Base-by-base conservation (phyloP, 352 stramenopile species). In the Blastocystis sp. region DNA sequence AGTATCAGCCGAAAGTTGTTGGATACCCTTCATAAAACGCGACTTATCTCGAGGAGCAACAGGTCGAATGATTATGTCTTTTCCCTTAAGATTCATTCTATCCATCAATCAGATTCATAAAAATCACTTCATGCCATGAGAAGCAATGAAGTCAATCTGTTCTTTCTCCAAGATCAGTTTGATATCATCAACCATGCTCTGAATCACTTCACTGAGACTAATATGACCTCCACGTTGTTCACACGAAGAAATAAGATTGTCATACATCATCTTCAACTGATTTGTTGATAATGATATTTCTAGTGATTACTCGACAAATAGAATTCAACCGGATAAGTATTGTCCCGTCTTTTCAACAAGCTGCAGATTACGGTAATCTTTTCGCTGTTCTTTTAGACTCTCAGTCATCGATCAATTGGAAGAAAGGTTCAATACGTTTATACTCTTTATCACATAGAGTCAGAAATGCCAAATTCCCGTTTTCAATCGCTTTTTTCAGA, bases 1-100 rank as follows among this genome's bases (percentile, higher is more conserved):
- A 21, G 77, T 87, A 42, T 87, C 39, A 27, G 27, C n/a, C 0
- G 59, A 78, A 27, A 87, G 46, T 19, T 61, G 27, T 16, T 87
- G 59, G 49, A 49, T n/a, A 51, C 71, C 71, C 24, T 83, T 54
- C 12, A 83, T 12, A 83, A 83, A 83, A 66, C 71, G 71, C 39
- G 46, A 66, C 39, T 43, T 61, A 43, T 83, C 71, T n/a, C 71
- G 19, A 16, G 71, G 71, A 27, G 71, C 71, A 39, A 83, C 29
- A 43, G 71, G 71, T 29, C 71, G 43, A 32, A 83, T 66, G 54
- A 83, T 83, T 0, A 83, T 42, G 43, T 57, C 27, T 11, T 39
- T 27, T 35, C 37, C 51, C 66, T 67, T 83, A 6, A 83, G 14
- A 43, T 42, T 39, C 1, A 83, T n/a, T 43, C 71, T 83, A 66